Percentiles rank a stretch among this genome's conserved stretches.
phyloP scores from a whole-genome alignment of 306 rosid species.

The Luffa acutangula region DNA sequence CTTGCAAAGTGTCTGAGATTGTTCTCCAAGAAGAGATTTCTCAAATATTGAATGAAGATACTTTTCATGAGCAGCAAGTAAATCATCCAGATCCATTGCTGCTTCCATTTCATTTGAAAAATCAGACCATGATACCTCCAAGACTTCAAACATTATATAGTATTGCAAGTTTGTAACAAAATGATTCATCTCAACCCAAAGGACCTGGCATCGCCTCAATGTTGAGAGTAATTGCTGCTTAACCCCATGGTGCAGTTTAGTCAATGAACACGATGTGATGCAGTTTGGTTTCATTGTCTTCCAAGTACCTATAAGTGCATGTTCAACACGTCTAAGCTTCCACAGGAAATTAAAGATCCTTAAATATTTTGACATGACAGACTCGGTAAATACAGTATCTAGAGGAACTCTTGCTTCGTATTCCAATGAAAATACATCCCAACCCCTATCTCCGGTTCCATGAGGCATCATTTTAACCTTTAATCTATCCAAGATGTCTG shows the following conservation, averaged over 20 bases:
- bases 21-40: constrained; percentile 92
- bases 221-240: constrained; percentile 76
- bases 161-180: constrained; percentile 89
- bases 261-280: constrained; percentile 69
- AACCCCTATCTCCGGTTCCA: constrained; percentile 82
- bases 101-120: constrained; percentile 77
- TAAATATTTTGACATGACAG: constrained; percentile 88
- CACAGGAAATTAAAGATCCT: constrained; percentile 84
- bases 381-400: constrained; percentile 85
- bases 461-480: constrained; percentile 97
- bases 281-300: constrained; percentile 94
- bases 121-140: constrained; percentile 90
- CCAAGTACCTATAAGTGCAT: constrained; percentile 95
- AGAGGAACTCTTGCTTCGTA: constrained; percentile 89
- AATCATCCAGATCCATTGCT: constrained; percentile 92
- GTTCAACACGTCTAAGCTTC: constrained; percentile 95
- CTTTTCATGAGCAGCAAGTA: constrained; percentile 90
- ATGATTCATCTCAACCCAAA: constrained; percentile 98
- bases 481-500: constrained; percentile 84
- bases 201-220: constrained; percentile 89
- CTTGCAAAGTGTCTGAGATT: constrained; percentile 70
- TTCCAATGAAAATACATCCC: constrained; percentile 96
- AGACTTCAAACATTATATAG: constrained; percentile 93
- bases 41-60: constrained; percentile 79
- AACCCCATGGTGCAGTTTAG: constrained; percentile 56